These are phyloP conservation scores for Glomus cerebriforme DNA, from an alignment of 192 early-diverging fungal genomes.

Conservation along the genomic window DNA sequence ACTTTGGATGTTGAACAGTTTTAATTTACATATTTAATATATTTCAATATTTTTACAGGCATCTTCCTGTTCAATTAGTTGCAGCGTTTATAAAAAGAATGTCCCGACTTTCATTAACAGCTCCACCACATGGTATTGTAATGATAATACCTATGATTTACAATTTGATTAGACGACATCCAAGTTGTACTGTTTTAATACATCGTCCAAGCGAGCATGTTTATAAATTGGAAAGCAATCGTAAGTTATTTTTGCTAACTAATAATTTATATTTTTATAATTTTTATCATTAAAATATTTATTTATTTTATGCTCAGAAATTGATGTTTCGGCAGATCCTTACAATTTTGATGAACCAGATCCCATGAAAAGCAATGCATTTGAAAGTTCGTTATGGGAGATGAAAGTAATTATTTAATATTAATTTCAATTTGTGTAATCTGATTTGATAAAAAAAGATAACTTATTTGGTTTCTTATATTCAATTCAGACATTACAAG, in stretches of 20 bases:
- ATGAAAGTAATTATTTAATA: constrained; percentile 43
- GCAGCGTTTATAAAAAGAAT: constrained; percentile 94
- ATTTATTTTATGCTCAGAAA: not conserved
- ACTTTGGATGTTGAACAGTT: too few species aligned
- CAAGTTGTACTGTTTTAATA: constrained; percentile 85
- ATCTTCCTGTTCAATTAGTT: constrained; percentile 86
- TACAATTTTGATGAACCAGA: constrained; percentile 65
- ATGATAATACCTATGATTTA: constrained; percentile 89
- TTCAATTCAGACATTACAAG: constrained; percentile 65
- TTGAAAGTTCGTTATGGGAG: constrained; percentile 94
- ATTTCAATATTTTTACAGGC: constrained; percentile 46
- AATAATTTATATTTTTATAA: not conserved
- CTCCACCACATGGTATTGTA: constrained; percentile 85
- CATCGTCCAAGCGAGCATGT: constrained; percentile 60
- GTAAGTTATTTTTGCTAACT: constrained; percentile 18
- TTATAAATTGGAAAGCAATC: constrained; percentile 36
- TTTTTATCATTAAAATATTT: not conserved
- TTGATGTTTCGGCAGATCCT: constrained; percentile 34
- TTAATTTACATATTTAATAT: not conserved
- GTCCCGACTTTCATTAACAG: constrained; percentile 76
- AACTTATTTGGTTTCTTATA: not conserved
- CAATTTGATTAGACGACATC: constrained; percentile 91
- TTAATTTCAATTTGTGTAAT: not conserved
- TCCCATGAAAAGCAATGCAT: constrained; percentile 76
- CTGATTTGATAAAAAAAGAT: not conserved